These are phyloP conservation scores for Aureobasidium pullulans DNA, from an alignment of 2,329 filamentous ascomycete species.

Conservation along the genomic window DNA sequence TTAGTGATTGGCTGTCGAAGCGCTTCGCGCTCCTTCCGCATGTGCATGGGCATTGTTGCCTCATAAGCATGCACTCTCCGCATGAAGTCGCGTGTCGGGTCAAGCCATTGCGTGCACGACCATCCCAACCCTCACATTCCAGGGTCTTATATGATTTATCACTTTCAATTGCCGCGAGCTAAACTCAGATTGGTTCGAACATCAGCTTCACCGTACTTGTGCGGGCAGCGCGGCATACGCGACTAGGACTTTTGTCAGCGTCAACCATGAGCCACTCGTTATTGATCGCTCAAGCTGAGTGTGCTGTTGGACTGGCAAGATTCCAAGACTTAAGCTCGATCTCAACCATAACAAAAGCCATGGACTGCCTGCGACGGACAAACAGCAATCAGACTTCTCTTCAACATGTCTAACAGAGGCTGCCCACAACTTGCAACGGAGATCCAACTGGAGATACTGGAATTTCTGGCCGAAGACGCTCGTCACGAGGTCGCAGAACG, in stretches of 20 bases:
- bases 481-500: not conserved
- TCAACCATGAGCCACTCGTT: not conserved
- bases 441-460: not conserved
- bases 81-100: not conserved
- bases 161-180: not conserved
- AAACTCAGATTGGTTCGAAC: not conserved
- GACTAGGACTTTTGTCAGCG: not conserved
- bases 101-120: not conserved
- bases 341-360: not conserved
- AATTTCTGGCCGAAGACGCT: not conserved
- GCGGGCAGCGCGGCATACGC: not conserved
- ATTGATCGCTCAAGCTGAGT: not conserved
- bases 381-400: not conserved
- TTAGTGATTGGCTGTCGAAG: not conserved
- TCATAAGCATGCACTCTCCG: not conserved
- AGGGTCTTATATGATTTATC: not conserved
- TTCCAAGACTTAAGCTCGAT: not conserved
- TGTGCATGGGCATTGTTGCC: not conserved
- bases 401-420: not conserved
- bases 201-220: not conserved
- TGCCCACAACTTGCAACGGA: not conserved
- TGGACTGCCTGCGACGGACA: not conserved
- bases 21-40: not conserved
- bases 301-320: not conserved
- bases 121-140: not conserved